Conservation (phyloP, 2,329 filamentous ascomycete species). For the Xylariaceae sp. region DNA sequence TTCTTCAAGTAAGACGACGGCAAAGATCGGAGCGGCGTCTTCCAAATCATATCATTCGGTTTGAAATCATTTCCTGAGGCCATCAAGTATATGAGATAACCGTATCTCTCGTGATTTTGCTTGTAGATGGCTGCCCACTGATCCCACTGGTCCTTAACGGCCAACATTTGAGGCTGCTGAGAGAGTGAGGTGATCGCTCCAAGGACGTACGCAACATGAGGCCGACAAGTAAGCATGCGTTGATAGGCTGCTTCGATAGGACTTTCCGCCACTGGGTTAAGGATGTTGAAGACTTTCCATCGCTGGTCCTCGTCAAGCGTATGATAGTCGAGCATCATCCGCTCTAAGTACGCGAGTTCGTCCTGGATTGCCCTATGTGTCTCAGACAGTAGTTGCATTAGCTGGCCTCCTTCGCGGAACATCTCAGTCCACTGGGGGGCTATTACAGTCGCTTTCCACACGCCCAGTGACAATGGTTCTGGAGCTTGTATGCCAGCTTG, state of each 20-base stretch:
- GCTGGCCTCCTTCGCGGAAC: slow-evolving; percentile 14
- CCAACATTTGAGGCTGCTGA: not conserved
- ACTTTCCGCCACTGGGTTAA: not conserved
- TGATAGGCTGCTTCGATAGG: not conserved
- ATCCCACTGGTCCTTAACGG: slow-evolving; percentile 4
- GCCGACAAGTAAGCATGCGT: not conserved
- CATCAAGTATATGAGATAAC: slow-evolving; percentile 11
- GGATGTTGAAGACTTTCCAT: not conserved
- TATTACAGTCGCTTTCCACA: too few species aligned
- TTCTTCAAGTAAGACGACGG: slow-evolving; percentile 26
- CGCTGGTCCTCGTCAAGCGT: not conserved
- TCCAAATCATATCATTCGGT: slow-evolving; percentile 17
- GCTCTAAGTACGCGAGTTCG: slow-evolving; percentile 25
- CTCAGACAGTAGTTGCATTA: slow-evolving; percentile 15
- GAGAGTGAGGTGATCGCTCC: not conserved
- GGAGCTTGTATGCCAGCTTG: too few species aligned
- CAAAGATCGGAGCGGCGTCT: slow-evolving; percentile 17
- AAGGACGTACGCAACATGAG: not conserved
- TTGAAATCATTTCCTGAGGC: not conserved
- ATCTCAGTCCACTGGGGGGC: not conserved
- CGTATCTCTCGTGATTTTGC: slow-evolving; percentile 2
- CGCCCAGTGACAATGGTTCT: too few species aligned
- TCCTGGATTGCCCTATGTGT: slow-evolving; percentile 6
- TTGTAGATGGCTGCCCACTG: slow-evolving; percentile 12
- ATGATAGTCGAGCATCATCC: slow-evolving; percentile 27